Conservation (phyloP, 164 flowering plant genomes). For the Stephania cephalantha region DNA sequence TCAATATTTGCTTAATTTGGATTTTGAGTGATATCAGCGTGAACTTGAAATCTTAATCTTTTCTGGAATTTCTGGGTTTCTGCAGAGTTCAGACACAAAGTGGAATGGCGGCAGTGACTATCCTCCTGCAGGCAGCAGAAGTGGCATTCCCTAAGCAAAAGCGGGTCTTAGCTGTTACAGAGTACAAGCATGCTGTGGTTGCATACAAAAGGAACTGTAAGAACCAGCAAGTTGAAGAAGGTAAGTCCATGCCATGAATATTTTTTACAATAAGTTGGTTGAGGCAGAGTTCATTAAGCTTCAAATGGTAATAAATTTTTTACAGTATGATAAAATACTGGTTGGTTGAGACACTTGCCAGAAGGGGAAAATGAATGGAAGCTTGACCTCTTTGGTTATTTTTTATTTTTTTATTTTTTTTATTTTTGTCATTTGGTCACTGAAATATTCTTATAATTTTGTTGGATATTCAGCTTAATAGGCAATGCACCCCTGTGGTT, state of each 20-base stretch:
- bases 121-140: conserved; percentile 60
- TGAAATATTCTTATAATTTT: background rate
- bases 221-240: conserved; percentile 34
- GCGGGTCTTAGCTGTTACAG: conserved; percentile 43
- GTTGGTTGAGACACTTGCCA: background rate
- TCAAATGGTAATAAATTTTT: background rate
- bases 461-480: background rate
- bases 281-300: background rate
- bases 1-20: background rate
- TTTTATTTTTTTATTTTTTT: too few relatives aligned
- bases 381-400: background rate
- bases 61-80: background rate
- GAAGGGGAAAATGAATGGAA: background rate
- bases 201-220: conserved; percentile 61
- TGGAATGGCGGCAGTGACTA: conserved; percentile 58
- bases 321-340: background rate
- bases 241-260: conserved; percentile 11
- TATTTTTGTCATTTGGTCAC: background rate
- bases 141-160: conserved; percentile 72
- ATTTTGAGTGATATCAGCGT: background rate
- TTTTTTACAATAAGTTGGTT: background rate
- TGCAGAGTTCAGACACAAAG: conserved; percentile 48
- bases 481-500: too few relatives aligned
- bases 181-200: conserved; percentile 69
- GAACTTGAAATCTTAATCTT: background rate